Conservation (phyloP, 228 moss, liverwort and hornwort species). For the Sphagnum fallax region DNA sequence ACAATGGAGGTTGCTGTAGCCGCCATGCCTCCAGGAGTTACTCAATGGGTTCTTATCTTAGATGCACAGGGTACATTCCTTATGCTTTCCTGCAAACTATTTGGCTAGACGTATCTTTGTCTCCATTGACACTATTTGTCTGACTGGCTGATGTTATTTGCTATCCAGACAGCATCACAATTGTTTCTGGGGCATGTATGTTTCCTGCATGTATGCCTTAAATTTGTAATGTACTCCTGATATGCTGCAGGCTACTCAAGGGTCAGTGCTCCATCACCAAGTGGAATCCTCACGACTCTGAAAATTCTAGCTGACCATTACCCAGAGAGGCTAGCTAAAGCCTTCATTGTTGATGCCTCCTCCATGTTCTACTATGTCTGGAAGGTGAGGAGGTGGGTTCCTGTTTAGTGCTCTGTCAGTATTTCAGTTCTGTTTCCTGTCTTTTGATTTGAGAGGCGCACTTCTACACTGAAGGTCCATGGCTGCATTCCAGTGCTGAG, state of each 20-base stretch:
- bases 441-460: not conserved
- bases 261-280: slow-evolving; percentile 31
- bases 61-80: slow-evolving; percentile 53
- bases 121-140: too few relatives aligned
- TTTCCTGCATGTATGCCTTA: too few relatives aligned
- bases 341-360: slow-evolving; percentile 42
- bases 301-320: slow-evolving; percentile 45
- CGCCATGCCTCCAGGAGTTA: slow-evolving; percentile 69
- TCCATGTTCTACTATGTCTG: slow-evolving; percentile 44
- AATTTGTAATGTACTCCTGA: too few relatives aligned
- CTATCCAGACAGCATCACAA: too few relatives aligned
- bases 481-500: not conserved
- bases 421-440: too few relatives aligned
- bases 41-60: slow-evolving; percentile 83
- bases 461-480: not conserved
- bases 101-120: too few relatives aligned
- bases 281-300: slow-evolving; percentile 31
- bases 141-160: too few relatives aligned
- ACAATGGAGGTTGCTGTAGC: slow-evolving; percentile 83
- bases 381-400: slow-evolving; percentile 21
- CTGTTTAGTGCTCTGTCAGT: not conserved
- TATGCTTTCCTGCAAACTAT: not conserved
- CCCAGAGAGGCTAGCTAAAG: slow-evolving; percentile 43
- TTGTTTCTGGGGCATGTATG: too few relatives aligned
- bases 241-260: slow-evolving; percentile 27